Evolutionary conservation across 306 rosid species (phyloP).

Genomic region (Rubus parviflorus): DNA sequence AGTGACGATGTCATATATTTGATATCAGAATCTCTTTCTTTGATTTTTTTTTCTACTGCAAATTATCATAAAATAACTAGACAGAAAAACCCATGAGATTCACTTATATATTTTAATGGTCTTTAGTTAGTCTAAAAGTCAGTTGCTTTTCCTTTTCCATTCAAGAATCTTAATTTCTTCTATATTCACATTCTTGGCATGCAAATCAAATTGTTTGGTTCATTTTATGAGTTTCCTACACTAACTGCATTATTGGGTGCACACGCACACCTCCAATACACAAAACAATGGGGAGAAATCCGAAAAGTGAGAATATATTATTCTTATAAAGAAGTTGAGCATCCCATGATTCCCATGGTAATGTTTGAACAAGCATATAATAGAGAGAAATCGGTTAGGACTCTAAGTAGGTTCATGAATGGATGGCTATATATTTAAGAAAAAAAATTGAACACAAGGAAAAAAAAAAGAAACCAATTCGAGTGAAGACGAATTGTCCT

Average conservation of each 20-base stretch:
- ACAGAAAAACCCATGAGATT: slow-evolving; percentile 19
- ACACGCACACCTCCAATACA: slow-evolving; percentile 1
- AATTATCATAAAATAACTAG: slow-evolving; percentile 8
- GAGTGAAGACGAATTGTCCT: not conserved
- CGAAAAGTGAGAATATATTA: not conserved
- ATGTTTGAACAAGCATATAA: not conserved
- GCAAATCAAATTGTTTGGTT: slow-evolving; percentile 20
- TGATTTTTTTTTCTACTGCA: not conserved
- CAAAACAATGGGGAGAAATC: slow-evolving; percentile 12
- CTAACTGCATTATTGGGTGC: slow-evolving; percentile 13
- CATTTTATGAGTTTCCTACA: not conserved
- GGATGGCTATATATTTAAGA: not conserved
- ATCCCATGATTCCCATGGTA: not conserved
- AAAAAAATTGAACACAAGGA: not conserved
- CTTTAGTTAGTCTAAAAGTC: not conserved
- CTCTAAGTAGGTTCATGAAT: not conserved
- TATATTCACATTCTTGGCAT: slow-evolving; percentile 29
- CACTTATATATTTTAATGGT: slow-evolving; percentile 16
- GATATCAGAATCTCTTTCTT: slow-evolving; percentile 47
- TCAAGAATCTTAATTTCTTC: slow-evolving; percentile 12
- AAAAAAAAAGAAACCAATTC: not conserved
- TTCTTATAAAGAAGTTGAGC: not conserved
- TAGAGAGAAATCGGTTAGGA: not conserved
- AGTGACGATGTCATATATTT: slow-evolving; percentile 18
- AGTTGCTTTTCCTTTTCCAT: not conserved